Evolutionary conservation across 2,329 filamentous ascomycete species (phyloP).

Genomic region (Xylariaceae sp.): DNA sequence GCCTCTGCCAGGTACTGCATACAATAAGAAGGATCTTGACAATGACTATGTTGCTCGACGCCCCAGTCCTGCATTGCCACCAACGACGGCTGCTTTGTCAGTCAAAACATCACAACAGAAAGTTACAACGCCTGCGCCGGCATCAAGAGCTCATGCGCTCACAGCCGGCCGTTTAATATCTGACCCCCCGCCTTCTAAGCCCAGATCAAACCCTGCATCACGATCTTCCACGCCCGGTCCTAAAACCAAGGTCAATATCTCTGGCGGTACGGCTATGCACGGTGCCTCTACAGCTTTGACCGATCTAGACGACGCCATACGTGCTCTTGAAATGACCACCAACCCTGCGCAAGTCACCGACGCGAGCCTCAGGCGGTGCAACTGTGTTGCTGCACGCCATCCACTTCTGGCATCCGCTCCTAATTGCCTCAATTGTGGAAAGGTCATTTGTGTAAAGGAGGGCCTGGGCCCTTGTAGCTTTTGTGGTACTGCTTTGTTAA

Average conservation of each 20-base stretch:
- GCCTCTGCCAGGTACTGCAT: conserved; percentile 61
- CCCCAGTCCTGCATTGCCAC: conserved; percentile 35
- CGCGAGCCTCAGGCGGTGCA: conserved; percentile 65
- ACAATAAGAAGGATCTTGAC: conserved; percentile 67
- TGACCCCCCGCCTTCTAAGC: conserved; percentile 62
- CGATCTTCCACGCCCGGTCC: conserved; percentile 50
- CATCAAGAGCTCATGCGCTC: conserved; percentile 56
- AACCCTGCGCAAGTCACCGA: conserved; percentile 66
- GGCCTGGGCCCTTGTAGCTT: conserved; percentile 92
- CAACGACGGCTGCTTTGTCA: conserved; percentile 34
- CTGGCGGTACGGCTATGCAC: conserved; percentile 77
- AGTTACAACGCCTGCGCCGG: conserved; percentile 43
- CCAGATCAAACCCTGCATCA: conserved; percentile 49
- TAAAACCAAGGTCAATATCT: conserved; percentile 66
- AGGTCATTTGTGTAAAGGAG: conserved; percentile 92
- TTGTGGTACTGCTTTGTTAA: conserved; percentile 72
- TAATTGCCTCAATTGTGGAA: conserved; percentile 89
- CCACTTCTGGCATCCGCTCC: conserved; percentile 86
- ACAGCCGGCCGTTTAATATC: conserved; percentile 78
- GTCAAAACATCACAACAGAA: conserved; percentile 48
- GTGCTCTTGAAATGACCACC: conserved; percentile 83
- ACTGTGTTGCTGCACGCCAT: conserved; percentile 84
- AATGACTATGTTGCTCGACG: conserved; percentile 67
- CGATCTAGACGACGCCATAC: conserved; percentile 76
- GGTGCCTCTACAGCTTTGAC: conserved; percentile 71